Percentiles rank a stretch among this genome's conserved stretches.
Evolutionary conservation across 805 yeast genomes (phyloP).

Genomic region (Saccharomyces paradoxus): DNA sequence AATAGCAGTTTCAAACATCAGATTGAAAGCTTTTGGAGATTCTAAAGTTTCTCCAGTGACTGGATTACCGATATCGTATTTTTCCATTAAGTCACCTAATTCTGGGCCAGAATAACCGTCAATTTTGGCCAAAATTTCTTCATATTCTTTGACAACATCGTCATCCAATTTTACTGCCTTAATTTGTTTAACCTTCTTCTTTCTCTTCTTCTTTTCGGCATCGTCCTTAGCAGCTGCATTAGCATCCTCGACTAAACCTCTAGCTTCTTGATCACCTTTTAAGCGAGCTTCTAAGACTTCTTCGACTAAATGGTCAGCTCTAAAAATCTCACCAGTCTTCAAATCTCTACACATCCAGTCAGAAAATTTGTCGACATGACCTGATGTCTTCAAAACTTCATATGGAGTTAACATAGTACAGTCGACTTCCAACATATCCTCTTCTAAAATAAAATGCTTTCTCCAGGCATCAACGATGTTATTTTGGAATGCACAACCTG

Average conservation of each 20-base stretch:
- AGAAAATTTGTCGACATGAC: slow-evolving; percentile 97
- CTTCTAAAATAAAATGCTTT: slow-evolving; percentile 93
- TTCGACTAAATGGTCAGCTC: slow-evolving; percentile 97
- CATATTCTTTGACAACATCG: slow-evolving; percentile 68
- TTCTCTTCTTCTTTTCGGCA: slow-evolving; percentile 83
- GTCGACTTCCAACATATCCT: slow-evolving; percentile 98
- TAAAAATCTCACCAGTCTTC: slow-evolving; percentile 93
- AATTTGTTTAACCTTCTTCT: slow-evolving; percentile 94
- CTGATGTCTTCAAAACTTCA: slow-evolving; percentile 96
- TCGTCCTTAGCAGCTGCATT: slow-evolving; percentile 55
- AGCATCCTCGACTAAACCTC: slow-evolving; percentile 59
- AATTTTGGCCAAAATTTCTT: slow-evolving; percentile 79
- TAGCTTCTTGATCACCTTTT: slow-evolving; percentile 94
- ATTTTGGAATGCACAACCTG: slow-evolving; percentile 98
- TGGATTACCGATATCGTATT: slow-evolving; percentile 84
- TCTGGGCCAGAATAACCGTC: slow-evolving; percentile 93
- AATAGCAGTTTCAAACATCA: slow-evolving; percentile 98
- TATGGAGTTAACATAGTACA: slow-evolving; percentile 96
- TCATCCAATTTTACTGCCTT: slow-evolving; percentile 83
- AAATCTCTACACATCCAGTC: slow-evolving; percentile 98
- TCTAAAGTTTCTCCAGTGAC: slow-evolving; percentile 79
- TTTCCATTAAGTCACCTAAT: slow-evolving; percentile 78
- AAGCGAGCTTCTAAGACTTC: slow-evolving; percentile 93
- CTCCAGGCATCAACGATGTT: slow-evolving; percentile 93
- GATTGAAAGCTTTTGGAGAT: slow-evolving; percentile 89